Evolutionary conservation across 2,329 filamentous ascomycete genomes (phyloP), one percentile per base, ranked within the genome.

Genomic region (Magnaporthales sp.): DNA sequence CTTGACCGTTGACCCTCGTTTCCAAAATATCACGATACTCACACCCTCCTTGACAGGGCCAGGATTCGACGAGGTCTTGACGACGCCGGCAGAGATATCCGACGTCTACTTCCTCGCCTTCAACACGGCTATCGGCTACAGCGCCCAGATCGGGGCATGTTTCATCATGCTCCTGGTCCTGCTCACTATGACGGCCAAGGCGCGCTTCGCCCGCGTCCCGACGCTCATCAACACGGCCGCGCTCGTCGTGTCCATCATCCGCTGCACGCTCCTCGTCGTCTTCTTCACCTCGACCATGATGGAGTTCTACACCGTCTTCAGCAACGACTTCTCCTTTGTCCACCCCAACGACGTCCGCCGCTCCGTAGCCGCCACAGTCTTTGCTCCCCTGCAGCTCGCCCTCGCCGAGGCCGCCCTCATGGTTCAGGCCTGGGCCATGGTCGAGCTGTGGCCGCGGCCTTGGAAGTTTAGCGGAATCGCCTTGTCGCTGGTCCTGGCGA

Each of bases 161-260:
- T 70, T 89, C 67, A 77, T 89, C 68, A 84, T 92, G 72, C 79
- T 93, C 22, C 70, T 89, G 60, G 80, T 90, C 31, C 79, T 93
- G 2, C 77, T 92, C 11, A 72, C 89, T 67, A 82, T 93, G 75
- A 93, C 91, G 0, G 85, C 86, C 24, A 75, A 80, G 0, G 80
- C 86, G 70, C 92, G 91, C 74, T 84, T 91, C 68, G 78, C 79
- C 65, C 88, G 89, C 1, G 73, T 81, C 0, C 83, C 91, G 24
- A 91, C 90, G 74, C 73, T 88, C 69, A 79, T 93, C 71, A 92
- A 93, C 73, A 70, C 84, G 24, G 68, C 82, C 27, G 84, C 85
- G 15, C 82, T 96, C 24, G 64, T 84, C 63, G 73, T 88, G 72
- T 88, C 89, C 76, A 78, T 84, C 64, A 75, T 87, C 62, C 88